phyloP scores from a whole-genome alignment of 306 rosid genomes.

The Abrus pulchellus region DNA sequence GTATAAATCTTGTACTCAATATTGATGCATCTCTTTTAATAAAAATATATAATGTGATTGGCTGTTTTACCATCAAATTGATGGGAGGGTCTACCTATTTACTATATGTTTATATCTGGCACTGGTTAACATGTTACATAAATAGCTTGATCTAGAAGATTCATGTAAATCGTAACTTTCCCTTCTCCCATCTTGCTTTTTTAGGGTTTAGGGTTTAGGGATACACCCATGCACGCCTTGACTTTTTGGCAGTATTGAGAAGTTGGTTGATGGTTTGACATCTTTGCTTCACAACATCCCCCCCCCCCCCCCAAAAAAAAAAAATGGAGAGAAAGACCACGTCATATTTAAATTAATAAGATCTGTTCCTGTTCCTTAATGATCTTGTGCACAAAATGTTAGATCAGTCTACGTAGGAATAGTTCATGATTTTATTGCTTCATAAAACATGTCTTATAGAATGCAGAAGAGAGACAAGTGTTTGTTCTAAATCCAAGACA shows the following conservation, averaged over 20 bases:
- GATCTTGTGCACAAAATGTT: neutral
- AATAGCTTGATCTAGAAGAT: constrained; percentile 29
- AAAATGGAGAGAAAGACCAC: neutral
- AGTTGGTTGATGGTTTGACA: constrained; percentile 7
- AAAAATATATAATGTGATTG: constrained; percentile 1
- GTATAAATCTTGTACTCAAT: constrained; percentile 7
- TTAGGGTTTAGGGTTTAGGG: no score
- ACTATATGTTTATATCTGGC: constrained; percentile 4
- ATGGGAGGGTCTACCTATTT: constrained; percentile 18
- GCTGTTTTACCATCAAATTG: neutral
- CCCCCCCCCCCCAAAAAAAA: neutral
- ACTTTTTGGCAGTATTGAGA: constrained; percentile 6
- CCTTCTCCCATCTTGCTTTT: neutral
- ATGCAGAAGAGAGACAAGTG: neutral
- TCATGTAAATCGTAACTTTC: neutral
- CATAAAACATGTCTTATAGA: neutral
- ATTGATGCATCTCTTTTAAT: constrained; percentile 31
- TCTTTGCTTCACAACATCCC: neutral
- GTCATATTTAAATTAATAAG: neutral
- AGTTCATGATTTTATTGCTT: neutral
- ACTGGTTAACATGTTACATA: constrained; percentile 19
- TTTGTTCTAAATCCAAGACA: constrained; percentile 5
- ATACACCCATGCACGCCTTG: neutral
- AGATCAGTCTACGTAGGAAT: neutral
- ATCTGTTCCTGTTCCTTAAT: constrained; percentile 1